phyloP scores from a whole-genome alignment of 2,329 filamentous ascomycete species.

The Colletotrichum costaricense region DNA sequence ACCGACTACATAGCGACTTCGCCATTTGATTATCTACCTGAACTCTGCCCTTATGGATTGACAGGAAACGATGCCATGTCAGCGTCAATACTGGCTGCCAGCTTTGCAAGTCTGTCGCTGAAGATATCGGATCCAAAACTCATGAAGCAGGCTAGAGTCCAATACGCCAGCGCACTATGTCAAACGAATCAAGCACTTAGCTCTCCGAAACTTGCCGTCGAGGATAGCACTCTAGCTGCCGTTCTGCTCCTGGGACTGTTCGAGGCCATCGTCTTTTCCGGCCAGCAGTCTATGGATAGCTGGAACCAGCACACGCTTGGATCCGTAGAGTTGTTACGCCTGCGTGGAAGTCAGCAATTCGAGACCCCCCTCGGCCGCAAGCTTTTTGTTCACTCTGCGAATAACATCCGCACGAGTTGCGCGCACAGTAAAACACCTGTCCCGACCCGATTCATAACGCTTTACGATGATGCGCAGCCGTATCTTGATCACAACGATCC shows the following conservation, averaged over 20 bases:
- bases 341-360: constrained; percentile 40
- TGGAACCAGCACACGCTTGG: constrained; percentile 42
- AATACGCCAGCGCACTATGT: constrained; percentile 38
- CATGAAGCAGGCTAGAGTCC: constrained; percentile 37
- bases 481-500: constrained; percentile 35
- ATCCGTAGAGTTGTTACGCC: constrained; percentile 40
- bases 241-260: constrained; percentile 44
- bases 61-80: constrained; percentile 36
- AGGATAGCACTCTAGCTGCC: constrained; percentile 41
- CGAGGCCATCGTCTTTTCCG: constrained; percentile 42
- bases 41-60: constrained; percentile 30
- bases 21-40: constrained; percentile 41
- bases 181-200: constrained; percentile 34
- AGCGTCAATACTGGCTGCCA: constrained; percentile 38
- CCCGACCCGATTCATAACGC: constrained; percentile 36
- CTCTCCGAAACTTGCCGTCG: constrained; percentile 35
- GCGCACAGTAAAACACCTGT: constrained; percentile 39
- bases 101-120: constrained; percentile 40
- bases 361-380: constrained; percentile 36
- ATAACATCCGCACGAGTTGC: constrained; percentile 42
- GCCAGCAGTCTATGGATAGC: constrained; percentile 38
- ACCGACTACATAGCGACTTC: constrained; percentile 41
- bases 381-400: constrained; percentile 41
- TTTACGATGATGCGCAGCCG: constrained; percentile 30
- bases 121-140: constrained; percentile 26